Percentiles rank a stretch among this genome's conserved stretches.
These are phyloP conservation scores for Ophiobolus disseminans DNA, from an alignment of 2,329 filamentous ascomycete genomes.

Conservation along the genomic window DNA sequence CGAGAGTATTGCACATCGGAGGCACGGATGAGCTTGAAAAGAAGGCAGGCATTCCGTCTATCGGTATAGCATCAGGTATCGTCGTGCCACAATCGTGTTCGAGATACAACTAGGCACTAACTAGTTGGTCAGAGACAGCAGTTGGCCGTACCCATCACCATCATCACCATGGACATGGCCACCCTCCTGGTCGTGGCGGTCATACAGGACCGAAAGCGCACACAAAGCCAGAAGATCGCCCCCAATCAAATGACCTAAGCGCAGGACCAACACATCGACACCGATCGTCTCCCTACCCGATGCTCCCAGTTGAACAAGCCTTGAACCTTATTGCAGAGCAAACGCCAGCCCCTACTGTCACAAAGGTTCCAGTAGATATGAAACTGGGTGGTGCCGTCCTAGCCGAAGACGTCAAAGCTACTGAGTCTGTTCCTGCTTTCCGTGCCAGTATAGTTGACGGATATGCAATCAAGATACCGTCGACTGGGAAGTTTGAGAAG, in stretches of 20 bases:
- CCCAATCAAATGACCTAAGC: conserved; percentile 65
- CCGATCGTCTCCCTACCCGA: conserved; percentile 87
- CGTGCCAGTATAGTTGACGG: conserved; percentile 96
- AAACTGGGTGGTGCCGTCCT: conserved; percentile 77
- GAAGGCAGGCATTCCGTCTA: conserved; percentile 68
- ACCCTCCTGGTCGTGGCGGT: conserved; percentile 66
- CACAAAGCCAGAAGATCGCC: conserved; percentile 67
- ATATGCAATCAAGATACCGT: conserved; percentile 67
- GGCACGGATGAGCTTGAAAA: conserved; percentile 83
- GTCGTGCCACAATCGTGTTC: not conserved
- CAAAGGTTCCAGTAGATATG: conserved; percentile 67
- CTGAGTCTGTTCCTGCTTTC: conserved; percentile 89
- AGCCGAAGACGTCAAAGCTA: conserved; percentile 80
- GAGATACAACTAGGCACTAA: conserved; percentile 4
- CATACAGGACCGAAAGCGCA: conserved; percentile 68
- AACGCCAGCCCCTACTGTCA: conserved; percentile 68
- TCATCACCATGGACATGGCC: conserved; percentile 62
- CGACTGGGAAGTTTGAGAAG: conserved; percentile 61
- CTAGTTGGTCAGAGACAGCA: conserved; percentile 25
- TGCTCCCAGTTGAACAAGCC: conserved; percentile 86
- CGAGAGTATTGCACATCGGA: conserved; percentile 77
- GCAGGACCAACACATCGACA: conserved; percentile 72
- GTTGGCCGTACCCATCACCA: conserved; percentile 48
- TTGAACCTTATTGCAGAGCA: conserved; percentile 74
- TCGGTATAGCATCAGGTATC: conserved; percentile 21